Evolutionary conservation across 2,329 filamentous ascomycete species (phyloP).

Genomic region (Emericellopsis cladophorae): DNA sequence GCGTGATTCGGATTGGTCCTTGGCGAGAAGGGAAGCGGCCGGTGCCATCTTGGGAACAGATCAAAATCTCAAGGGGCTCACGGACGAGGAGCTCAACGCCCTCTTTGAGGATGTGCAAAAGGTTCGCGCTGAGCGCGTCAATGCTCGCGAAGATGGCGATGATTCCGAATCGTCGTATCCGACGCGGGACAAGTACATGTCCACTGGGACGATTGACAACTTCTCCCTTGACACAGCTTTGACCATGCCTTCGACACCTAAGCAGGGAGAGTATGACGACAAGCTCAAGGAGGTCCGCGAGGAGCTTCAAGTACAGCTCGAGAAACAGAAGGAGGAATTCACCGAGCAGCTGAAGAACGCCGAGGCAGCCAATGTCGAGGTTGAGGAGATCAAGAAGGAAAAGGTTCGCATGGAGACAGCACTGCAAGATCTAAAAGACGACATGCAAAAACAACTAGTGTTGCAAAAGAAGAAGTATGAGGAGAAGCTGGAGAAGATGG

Average conservation of each 20-base stretch:
- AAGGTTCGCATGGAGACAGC: slow-evolving; percentile 78
- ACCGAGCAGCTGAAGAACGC: slow-evolving; percentile 64
- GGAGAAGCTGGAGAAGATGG: slow-evolving; percentile 67
- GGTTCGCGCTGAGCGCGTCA: slow-evolving; percentile 65
- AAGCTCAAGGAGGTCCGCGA: slow-evolving; percentile 63
- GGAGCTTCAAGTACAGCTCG: slow-evolving; percentile 71
- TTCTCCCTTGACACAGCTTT: slow-evolving; percentile 89
- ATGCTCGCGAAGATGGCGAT: slow-evolving; percentile 66
- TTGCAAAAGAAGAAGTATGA: slow-evolving; percentile 78
- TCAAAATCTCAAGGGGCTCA: slow-evolving; percentile 80
- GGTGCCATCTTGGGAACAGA: slow-evolving; percentile 80
- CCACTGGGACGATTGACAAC: slow-evolving; percentile 87
- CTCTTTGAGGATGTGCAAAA: slow-evolving; percentile 90
- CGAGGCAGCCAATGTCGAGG: slow-evolving; percentile 62
- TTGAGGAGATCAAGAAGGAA: slow-evolving; percentile 73
- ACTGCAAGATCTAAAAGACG: slow-evolving; percentile 64
- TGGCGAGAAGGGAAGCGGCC: slow-evolving; percentile 86
- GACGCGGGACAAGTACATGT: slow-evolving; percentile 87
- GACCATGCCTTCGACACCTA: slow-evolving; percentile 89
- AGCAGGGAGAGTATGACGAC: slow-evolving; percentile 63
- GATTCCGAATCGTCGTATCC: slow-evolving; percentile 90
- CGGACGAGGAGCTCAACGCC: slow-evolving; percentile 86
- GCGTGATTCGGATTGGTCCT: slow-evolving; percentile 86
- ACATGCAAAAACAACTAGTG: slow-evolving; percentile 79
- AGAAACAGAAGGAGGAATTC: slow-evolving; percentile 75